Evolutionary conservation across 1,284 basidiomycete species (phyloP), one percentile per base, ranked within the genome.

Genomic region (Phlebopus sp.): DNA sequence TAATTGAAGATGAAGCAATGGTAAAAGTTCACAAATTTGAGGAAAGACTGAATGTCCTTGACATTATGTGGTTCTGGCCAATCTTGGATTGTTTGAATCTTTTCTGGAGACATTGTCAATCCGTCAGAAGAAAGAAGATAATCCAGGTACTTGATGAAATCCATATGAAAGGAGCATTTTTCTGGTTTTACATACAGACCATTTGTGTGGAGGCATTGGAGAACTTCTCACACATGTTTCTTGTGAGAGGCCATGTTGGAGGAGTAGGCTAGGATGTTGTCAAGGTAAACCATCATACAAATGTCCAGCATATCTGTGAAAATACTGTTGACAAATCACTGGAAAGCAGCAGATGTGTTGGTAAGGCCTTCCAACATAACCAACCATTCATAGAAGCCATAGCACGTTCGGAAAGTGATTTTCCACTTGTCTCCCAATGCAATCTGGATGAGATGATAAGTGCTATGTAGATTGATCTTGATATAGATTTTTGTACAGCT

Each of bases 301-400:
- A 52, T 40, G 29, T 56, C 49, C 14, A 48, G 46, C 14, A 42
- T 6, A 34, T 48, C 40, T 13, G 25, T 21, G 13, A 48, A 43
- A 37, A 69, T 48, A 8, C 15, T 43, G 15, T 48, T 42, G 34
- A 48, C 27, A 23, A 48, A 48, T 5, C 21, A 15, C 18, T 48
- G 41, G 46, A 48, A 48, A 32, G 46, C 34, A 43, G 41, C 9
- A n/a, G n/a, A n/a, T n/a, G n/a, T n/a, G n/a, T n/a, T n/a, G n/a
- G n/a, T n/a, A n/a, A n/a, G n/a, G n/a, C 41, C 46, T 15, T 36
- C 67, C 0, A 63, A 67, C 67, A 70, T 62, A 21, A 70, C 66
- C 4, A 50, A 31, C 43, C 51, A 67, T 44, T 70, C 59, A 49
- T 55, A 70, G 5, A 54, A 30, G 25, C 66, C 67, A 37, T 60